These are phyloP conservation scores for Macroventuria anomochaeta DNA, from an alignment of 2,329 filamentous ascomycete genomes.

Conservation along the genomic window DNA sequence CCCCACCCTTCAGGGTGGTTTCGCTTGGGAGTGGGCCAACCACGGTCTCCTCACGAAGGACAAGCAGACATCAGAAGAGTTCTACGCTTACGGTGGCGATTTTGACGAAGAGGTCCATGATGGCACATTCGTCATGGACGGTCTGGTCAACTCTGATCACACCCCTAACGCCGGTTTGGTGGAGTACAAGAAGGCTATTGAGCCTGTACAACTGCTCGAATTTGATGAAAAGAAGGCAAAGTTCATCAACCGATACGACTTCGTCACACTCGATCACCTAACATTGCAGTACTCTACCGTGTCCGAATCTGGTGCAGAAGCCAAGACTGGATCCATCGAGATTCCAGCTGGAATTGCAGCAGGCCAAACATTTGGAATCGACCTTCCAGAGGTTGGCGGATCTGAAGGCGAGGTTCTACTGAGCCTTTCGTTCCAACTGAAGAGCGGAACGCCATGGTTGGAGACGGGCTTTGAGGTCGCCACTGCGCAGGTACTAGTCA, in stretches of 20 bases:
- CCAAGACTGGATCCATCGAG: conserved; percentile 25
- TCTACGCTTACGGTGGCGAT: conserved; percentile 54
- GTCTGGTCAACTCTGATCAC: conserved; percentile 52
- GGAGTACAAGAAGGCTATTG: conserved; percentile 55
- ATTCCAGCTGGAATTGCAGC: conserved; percentile 36
- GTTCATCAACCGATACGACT: conserved; percentile 47
- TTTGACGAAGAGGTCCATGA: conserved; percentile 53
- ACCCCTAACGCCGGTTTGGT: conserved; percentile 50
- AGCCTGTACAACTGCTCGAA: conserved; percentile 49
- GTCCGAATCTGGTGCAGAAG: conserved; percentile 9
- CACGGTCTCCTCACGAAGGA: conserved; percentile 53
- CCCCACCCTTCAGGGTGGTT: conserved; percentile 68
- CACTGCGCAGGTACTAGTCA: conserved; percentile 41
- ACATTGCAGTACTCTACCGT: conserved; percentile 25
- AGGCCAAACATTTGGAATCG: conserved; percentile 35
- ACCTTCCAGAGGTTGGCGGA: conserved; percentile 27
- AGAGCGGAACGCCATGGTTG: conserved; percentile 40
- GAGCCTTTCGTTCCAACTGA: conserved; percentile 43
- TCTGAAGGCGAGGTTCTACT: conserved; percentile 25
- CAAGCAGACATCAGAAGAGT: conserved; percentile 47
- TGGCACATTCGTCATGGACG: conserved; percentile 55
- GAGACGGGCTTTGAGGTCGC: conserved; percentile 47
- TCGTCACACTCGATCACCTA: conserved; percentile 48
- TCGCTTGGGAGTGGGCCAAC: conserved; percentile 57
- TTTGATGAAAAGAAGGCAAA: conserved; percentile 28